phyloP scores from a whole-genome alignment of 225 moss, liverwort and hornwort species.

The Pseudoscleropodium purum region DNA sequence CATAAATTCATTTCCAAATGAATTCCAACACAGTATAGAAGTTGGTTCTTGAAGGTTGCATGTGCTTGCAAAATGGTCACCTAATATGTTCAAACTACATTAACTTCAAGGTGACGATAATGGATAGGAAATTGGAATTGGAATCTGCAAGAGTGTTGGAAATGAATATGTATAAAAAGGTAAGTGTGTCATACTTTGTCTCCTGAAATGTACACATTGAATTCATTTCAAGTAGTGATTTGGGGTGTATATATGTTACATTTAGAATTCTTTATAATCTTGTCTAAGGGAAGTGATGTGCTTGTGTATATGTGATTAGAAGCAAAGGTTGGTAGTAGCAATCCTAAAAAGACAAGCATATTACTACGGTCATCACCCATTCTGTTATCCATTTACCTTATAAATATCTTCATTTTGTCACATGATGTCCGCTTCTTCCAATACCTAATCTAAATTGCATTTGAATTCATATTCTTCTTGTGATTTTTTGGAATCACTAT shows the following conservation, averaged over 20 bases:
- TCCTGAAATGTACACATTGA: too few species aligned
- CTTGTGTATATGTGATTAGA: not conserved
- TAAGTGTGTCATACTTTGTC: rapidly evolving
- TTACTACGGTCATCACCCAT: too few species aligned
- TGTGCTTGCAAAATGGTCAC: not conserved
- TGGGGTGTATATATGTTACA: rapidly evolving
- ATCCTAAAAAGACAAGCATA: too few species aligned
- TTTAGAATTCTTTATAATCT: not conserved
- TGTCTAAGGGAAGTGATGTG: rapidly evolving
- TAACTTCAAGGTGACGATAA: not conserved
- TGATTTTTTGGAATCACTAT: not conserved
- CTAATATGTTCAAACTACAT: rapidly evolving
- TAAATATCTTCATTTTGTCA: not conserved
- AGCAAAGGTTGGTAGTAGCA: too few species aligned
- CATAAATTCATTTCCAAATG: too few species aligned
- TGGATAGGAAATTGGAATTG: not conserved
- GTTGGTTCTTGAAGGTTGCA: not conserved
- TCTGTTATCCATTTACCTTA: too few species aligned
- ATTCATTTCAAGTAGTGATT: too few species aligned
- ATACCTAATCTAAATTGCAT: not conserved
- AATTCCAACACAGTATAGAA: rapidly evolving
- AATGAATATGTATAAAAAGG: not conserved
- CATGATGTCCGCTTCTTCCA: not conserved
- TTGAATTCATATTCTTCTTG: not conserved
- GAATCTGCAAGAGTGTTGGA: not conserved